phyloP scores from a whole-genome alignment of 306 rosid genomes.

The Nissolia schottii region DNA sequence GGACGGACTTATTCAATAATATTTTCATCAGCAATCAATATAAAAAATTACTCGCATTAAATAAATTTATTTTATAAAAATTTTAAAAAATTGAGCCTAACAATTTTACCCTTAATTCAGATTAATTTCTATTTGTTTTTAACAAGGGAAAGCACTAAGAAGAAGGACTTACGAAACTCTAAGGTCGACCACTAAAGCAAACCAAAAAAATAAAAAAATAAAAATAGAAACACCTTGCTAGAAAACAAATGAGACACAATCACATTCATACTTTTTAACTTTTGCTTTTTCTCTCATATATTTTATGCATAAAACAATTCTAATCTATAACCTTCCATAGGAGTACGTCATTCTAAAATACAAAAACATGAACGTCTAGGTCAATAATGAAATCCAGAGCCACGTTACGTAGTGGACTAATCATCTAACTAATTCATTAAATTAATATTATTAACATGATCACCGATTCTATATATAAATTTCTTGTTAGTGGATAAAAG shows the following conservation, averaged over 20 bases:
- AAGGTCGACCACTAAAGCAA: neutral
- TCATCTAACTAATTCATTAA: neutral
- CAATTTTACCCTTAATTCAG: no score
- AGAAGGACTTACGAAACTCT: neutral
- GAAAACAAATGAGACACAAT: constrained; percentile 32
- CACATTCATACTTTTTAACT: constrained; percentile 27
- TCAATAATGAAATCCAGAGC: neutral
- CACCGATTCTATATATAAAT: neutral
- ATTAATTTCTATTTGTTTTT: neutral
- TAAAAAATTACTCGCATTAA: no score
- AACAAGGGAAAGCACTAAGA: neutral
- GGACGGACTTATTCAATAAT: no score
- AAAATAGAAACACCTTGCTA: neutral
- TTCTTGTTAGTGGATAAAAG: neutral
- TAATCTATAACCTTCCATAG: neutral
- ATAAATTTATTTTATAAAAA: no score
- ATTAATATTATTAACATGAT: neutral
- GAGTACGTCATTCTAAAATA: constrained; percentile 20
- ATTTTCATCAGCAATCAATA: no score
- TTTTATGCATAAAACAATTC: neutral
- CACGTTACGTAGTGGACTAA: neutral
- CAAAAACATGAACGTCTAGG: neutral
- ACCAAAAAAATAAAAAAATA: no score
- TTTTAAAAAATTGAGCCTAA: no score
- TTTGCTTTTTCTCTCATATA: constrained; percentile 5